phyloP scores from a whole-genome alignment of 176 grass and related monocot genomes.

The Calamus simplicifolius region DNA sequence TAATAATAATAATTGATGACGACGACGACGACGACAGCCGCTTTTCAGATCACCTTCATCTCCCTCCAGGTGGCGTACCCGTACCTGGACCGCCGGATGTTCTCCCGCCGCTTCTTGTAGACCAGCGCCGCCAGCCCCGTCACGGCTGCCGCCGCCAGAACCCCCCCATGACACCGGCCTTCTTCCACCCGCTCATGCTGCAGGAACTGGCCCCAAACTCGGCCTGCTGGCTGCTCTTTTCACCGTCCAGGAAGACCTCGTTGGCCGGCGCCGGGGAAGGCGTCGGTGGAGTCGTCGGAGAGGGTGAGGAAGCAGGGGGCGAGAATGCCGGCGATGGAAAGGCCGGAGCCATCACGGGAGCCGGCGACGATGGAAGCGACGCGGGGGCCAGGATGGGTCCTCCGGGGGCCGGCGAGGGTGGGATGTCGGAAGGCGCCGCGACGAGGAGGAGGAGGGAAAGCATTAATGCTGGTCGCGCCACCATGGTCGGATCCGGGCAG shows the following conservation, averaged over 20 bases:
- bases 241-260: neutral
- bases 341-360: neutral
- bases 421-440: conserved; percentile 1
- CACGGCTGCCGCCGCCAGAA: conserved; percentile 39
- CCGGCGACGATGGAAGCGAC: neutral
- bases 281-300: neutral
- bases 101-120: conserved; percentile 64
- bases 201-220: neutral
- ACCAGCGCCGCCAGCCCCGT: conserved; percentile 32
- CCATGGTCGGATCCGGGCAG: conserved; percentile 10
- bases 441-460: conserved; percentile 7
- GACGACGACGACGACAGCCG: too few relatives aligned
- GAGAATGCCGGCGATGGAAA: neutral
- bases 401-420: neutral
- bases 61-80: conserved; percentile 58
- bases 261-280: conserved; percentile 22
- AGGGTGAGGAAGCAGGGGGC: neutral
- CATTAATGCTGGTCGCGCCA: neutral
- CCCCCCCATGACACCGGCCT: conserved; percentile 49
- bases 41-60: conserved; percentile 57
- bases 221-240: neutral
- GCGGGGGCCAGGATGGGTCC: neutral
- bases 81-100: conserved; percentile 75
- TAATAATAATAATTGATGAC: too few relatives aligned
- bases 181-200: conserved; percentile 36